phyloP scores from a whole-genome alignment of 352 stramenopile genomes.

The Pythium graminicola region DNA sequence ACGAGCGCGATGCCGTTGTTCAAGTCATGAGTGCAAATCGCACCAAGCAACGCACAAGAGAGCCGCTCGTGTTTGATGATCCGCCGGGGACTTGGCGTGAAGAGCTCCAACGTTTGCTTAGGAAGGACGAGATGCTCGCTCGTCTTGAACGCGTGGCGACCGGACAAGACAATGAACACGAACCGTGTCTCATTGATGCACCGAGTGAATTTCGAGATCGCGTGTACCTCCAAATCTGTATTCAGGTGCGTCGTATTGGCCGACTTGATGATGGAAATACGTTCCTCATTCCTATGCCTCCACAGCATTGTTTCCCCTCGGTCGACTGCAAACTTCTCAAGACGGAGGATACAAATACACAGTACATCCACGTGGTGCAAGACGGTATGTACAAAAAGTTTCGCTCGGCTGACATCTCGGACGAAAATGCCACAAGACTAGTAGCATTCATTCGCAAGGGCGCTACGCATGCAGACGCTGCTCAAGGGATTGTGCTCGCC shows the following conservation, averaged over 20 bases:
- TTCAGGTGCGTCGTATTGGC: conserved; percentile 38
- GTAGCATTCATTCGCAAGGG: conserved; percentile 56
- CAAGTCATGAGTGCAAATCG: conserved; percentile 26
- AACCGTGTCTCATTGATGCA: conserved; percentile 23
- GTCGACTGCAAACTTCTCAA: conserved; percentile 58
- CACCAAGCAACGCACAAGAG: conserved; percentile 22
- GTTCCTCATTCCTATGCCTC: not conserved
- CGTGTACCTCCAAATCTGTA: conserved; percentile 64
- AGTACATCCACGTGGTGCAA: conserved; percentile 43
- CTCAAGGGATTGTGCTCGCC: conserved; percentile 41
- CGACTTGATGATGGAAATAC: not conserved
- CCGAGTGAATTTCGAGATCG: conserved; percentile 49
- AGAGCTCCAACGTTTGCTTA: conserved; percentile 32
- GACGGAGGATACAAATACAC: not conserved
- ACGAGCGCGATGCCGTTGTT: conserved; percentile 30
- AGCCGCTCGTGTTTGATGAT: conserved; percentile 42
- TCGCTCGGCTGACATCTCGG: conserved; percentile 35
- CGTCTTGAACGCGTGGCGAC: conserved; percentile 10
- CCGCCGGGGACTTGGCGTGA: conserved; percentile 42
- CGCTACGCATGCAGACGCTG: conserved; percentile 26
- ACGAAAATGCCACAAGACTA: conserved; percentile 42
- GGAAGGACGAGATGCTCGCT: conserved; percentile 13
- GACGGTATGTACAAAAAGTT: conserved; percentile 74
- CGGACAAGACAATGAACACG: not conserved
- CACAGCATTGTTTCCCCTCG: conserved; percentile 57